Conservation (phyloP, 768 basidiomycete genomes). For the Lyophyllum semitale region DNA sequence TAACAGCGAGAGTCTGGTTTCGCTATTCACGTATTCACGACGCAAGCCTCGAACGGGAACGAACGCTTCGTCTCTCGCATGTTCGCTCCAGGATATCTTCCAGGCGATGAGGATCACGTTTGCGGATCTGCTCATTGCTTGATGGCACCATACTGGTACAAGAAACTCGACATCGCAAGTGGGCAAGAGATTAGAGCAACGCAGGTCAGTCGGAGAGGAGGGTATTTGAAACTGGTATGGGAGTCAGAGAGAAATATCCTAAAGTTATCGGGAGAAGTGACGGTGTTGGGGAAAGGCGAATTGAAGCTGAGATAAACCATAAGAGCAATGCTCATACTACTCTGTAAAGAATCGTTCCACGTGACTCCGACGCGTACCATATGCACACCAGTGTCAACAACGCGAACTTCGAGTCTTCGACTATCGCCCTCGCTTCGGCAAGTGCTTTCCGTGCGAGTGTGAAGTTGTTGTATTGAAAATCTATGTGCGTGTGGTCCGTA, state of each 20-base stretch:
- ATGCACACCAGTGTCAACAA: not conserved
- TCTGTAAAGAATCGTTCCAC: not conserved
- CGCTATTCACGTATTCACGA: conserved; percentile 41
- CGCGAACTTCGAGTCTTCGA: too few species aligned
- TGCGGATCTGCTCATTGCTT: conserved; percentile 58
- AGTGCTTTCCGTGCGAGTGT: too few species aligned
- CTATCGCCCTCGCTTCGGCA: too few species aligned
- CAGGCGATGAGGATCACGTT: conserved; percentile 56
- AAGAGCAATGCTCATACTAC: not conserved
- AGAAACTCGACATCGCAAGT: conserved; percentile 25
- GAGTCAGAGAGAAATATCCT: conserved; percentile 27
- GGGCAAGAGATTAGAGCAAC: conserved; percentile 39
- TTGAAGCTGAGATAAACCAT: conserved; percentile 11
- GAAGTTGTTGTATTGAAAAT: too few species aligned
- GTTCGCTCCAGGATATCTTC: too few species aligned
- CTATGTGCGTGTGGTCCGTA: too few species aligned
- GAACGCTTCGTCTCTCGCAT: too few species aligned
- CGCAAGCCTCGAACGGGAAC: conserved; percentile 26
- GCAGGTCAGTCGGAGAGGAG: conserved; percentile 54
- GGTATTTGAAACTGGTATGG: conserved; percentile 43
- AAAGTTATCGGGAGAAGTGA: conserved; percentile 36
- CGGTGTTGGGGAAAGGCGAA: conserved; percentile 35
- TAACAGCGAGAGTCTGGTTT: conserved; percentile 35
- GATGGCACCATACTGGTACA: too few species aligned
- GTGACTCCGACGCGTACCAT: not conserved